A percentile compares a stretch with the other conserved stretches of the same genome.
These are phyloP conservation scores for Monilinia aucupariae DNA, from an alignment of 2,329 filamentous ascomycete species.

Conservation along the genomic window DNA sequence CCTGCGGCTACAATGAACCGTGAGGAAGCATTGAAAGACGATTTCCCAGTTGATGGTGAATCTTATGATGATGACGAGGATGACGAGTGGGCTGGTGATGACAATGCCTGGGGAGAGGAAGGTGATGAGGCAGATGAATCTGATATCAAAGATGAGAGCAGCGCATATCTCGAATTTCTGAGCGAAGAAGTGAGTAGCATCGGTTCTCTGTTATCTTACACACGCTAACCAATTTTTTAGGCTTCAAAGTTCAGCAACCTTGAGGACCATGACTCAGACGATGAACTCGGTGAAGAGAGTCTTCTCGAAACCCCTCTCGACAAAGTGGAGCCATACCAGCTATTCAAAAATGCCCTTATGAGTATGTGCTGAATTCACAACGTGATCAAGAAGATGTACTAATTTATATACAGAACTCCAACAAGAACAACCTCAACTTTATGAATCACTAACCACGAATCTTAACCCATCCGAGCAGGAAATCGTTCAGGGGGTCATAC, in stretches of 20 bases:
- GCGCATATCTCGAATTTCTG: slow-evolving; percentile 91
- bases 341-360: slow-evolving; percentile 77
- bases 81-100: slow-evolving; percentile 69
- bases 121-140: slow-evolving; percentile 52
- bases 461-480: slow-evolving; percentile 75
- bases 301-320: slow-evolving; percentile 91
- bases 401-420: slow-evolving; percentile 61
- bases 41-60: slow-evolving; percentile 64
- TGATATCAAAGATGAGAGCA: slow-evolving; percentile 82
- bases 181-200: slow-evolving; percentile 68
- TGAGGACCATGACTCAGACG: slow-evolving; percentile 65
- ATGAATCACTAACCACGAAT: slow-evolving; percentile 71
- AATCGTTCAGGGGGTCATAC: slow-evolving; percentile 70
- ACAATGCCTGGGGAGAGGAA: slow-evolving; percentile 73
- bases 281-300: slow-evolving; percentile 89
- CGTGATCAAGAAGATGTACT: slow-evolving; percentile 3
- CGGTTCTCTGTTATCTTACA: background rate
- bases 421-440: slow-evolving; percentile 85
- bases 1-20: slow-evolving; percentile 85
- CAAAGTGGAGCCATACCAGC: slow-evolving; percentile 86
- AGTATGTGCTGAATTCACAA: slow-evolving; percentile 51
- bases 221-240: slow-evolving; percentile 39
- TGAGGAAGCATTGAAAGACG: slow-evolving; percentile 86
- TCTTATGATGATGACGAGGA: slow-evolving; percentile 67
- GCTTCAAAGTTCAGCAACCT: slow-evolving; percentile 77